Percentiles rank a stretch among this genome's conserved stretches.
These are phyloP conservation scores for Rhizopus microsporus DNA, from an alignment of 371 early-diverging fungal genomes.

Conservation along the genomic window DNA sequence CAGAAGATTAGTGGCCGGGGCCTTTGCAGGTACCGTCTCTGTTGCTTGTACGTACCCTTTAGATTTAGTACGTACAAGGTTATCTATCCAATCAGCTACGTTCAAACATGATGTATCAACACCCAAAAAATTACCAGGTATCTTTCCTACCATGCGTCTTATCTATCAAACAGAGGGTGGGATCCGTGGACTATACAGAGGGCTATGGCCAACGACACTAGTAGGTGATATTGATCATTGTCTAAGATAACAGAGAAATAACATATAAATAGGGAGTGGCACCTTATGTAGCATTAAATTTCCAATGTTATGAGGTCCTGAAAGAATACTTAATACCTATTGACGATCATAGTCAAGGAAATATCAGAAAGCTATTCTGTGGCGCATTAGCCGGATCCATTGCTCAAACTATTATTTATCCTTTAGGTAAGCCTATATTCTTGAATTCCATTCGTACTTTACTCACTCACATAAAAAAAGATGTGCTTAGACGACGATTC, in stretches of 20 bases:
- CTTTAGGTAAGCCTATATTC: conserved; percentile 53
- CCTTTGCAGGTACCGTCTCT: conserved; percentile 81
- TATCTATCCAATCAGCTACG: conserved; percentile 74
- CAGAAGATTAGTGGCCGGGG: conserved; percentile 77
- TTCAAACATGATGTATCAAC: conserved; percentile 10
- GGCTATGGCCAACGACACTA: conserved; percentile 80
- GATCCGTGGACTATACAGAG: conserved; percentile 79
- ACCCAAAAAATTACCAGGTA: conserved; percentile 65
- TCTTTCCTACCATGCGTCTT: conserved; percentile 59
- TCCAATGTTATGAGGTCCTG: conserved; percentile 83
- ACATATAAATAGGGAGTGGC: conserved; percentile 68
- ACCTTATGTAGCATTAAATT: conserved; percentile 85
- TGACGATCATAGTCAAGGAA: conserved; percentile 62
- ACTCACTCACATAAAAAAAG: conserved; percentile 23
- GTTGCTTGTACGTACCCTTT: conserved; percentile 87
- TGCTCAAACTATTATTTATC: conserved; percentile 91
- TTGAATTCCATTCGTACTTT: neutral
- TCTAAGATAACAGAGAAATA: neutral
- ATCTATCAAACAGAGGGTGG: conserved; percentile 84
- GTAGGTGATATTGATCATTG: conserved; percentile 39
- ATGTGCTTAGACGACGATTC: conserved; percentile 83
- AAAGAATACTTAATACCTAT: conserved; percentile 70
- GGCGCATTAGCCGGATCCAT: conserved; percentile 91
- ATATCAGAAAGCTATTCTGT: conserved; percentile 71
- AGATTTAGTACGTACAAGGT: conserved; percentile 86